A percentile compares a stretch with the other conserved stretches of the same genome.
Evolutionary conservation across 257 asterid genomes (phyloP).

Genomic region (Cynanchum wilfordii): DNA sequence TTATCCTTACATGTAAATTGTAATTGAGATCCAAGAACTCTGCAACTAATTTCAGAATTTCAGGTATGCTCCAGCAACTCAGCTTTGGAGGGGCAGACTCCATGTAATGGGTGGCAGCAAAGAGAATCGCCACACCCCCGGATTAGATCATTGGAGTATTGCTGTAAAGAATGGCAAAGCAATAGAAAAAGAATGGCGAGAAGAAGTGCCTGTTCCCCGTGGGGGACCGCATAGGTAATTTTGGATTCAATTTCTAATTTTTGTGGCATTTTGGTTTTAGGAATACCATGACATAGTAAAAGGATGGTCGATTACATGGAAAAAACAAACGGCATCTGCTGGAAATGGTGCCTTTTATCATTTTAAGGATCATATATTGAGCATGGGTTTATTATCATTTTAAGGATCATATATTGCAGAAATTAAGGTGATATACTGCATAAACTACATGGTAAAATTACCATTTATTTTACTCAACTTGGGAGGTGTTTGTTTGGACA

Average conservation of each 20-base stretch:
- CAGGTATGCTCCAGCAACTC: slow-evolving; percentile 89
- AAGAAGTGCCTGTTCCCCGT: slow-evolving; percentile 60
- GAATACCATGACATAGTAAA: not conserved
- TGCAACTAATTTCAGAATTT: slow-evolving; percentile 12
- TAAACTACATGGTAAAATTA: not conserved
- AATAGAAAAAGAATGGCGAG: slow-evolving; percentile 53
- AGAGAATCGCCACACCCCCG: slow-evolving; percentile 75
- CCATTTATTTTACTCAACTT: not conserved
- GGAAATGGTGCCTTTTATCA: not conserved
- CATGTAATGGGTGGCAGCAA: slow-evolving; percentile 84
- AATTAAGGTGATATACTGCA: not conserved
- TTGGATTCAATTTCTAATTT: slow-evolving; percentile 1
- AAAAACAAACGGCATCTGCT: not conserved
- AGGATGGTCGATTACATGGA: not conserved
- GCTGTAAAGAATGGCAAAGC: slow-evolving; percentile 63
- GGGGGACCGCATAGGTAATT: slow-evolving; percentile 73
- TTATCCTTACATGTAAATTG: not conserved
- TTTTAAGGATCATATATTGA: not conserved
- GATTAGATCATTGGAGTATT: slow-evolving; percentile 66
- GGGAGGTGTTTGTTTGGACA: slow-evolving; percentile 13
- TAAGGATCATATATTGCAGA: not conserved
- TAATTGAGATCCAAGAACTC: not conserved
- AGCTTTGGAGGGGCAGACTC: slow-evolving; percentile 71
- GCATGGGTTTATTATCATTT: not conserved
- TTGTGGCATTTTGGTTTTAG: not conserved